phyloP scores from a whole-genome alignment of 169 alveolate species.

The Besnoitia besnoiti region DNA sequence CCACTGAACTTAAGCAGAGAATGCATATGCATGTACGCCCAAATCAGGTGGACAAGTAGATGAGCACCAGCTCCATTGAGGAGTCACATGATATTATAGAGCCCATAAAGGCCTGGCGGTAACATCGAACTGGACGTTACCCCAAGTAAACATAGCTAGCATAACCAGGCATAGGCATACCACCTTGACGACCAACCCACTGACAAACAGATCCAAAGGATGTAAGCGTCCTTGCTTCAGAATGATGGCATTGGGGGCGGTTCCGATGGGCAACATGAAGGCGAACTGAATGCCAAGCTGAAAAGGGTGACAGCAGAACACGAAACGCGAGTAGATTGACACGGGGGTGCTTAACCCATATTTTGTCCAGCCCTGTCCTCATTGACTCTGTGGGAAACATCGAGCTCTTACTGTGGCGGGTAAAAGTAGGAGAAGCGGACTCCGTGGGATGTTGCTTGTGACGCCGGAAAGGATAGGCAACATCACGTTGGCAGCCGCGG shows the following conservation, averaged over 20 bases:
- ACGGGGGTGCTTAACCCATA: neutral
- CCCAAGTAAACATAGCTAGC: conserved; percentile 30
- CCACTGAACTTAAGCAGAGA: too few relatives aligned
- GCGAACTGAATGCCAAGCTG: conserved; percentile 41
- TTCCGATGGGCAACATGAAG: conserved; percentile 26
- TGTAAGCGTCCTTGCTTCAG: conserved; percentile 3
- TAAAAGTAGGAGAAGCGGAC: conserved; percentile 47
- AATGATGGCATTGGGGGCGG: conserved; percentile 27
- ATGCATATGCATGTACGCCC: neutral
- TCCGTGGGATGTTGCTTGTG: conserved; percentile 25
- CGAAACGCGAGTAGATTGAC: neutral
- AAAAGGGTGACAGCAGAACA: neutral
- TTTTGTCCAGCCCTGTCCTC: neutral
- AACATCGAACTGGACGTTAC: neutral
- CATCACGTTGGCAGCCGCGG: conserved; percentile 60
- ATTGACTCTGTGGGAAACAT: neutral
- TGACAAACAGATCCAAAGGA: conserved; percentile 5
- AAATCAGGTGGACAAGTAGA: neutral
- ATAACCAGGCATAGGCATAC: neutral
- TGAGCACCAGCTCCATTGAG: neutral
- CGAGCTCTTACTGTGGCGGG: conserved; percentile 52
- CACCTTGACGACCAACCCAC: neutral
- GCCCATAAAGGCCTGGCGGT: neutral
- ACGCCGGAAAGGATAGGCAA: conserved; percentile 50
- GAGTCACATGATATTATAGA: neutral